Conservation (phyloP, 306 rosid species). For the Pachyrhizus erosus region DNA sequence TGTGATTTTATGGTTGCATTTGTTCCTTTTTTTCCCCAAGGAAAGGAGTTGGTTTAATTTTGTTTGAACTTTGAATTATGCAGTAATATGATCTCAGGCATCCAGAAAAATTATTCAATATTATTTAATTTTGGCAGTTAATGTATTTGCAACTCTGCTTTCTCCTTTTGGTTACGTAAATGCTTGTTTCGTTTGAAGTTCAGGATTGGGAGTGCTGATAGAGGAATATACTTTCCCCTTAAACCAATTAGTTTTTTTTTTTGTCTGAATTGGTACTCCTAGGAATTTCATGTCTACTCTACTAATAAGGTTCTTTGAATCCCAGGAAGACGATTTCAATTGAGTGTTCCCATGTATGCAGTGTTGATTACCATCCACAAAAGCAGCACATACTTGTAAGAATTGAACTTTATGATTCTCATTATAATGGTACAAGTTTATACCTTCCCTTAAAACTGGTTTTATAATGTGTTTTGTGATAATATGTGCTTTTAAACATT, state of each 20-base stretch:
- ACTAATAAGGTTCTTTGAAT: slow-evolving; percentile 43
- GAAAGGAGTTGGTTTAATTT: slow-evolving; percentile 14
- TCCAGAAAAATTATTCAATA: neutral
- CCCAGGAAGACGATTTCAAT: slow-evolving; percentile 84
- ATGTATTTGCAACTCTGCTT: neutral
- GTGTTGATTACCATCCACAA: slow-evolving; percentile 77
- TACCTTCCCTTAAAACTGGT: slow-evolving; percentile 16
- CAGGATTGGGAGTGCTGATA: slow-evolving; percentile 4
- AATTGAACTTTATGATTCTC: slow-evolving; percentile 33
- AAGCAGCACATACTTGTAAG: slow-evolving; percentile 86
- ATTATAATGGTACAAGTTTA: neutral
- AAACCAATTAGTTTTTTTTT: slow-evolving; percentile 19
- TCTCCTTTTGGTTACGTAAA: slow-evolving; percentile 8
- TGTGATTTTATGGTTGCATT: slow-evolving; percentile 9
- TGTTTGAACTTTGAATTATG: slow-evolving; percentile 33
- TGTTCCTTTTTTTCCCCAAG: neutral
- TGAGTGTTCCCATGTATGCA: slow-evolving; percentile 82
- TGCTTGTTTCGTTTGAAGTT: slow-evolving; percentile 35
- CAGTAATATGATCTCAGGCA: slow-evolving; percentile 24
- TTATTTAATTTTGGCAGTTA: slow-evolving; percentile 8
- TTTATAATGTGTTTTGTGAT: neutral
- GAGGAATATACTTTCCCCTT: slow-evolving; percentile 23
- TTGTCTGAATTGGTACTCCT: slow-evolving; percentile 19
- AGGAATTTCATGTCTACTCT: slow-evolving; percentile 41
- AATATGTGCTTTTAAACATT: neutral